Conservation (phyloP, 192 early-diverging fungal species). For the Coemansia sp. region DNA sequence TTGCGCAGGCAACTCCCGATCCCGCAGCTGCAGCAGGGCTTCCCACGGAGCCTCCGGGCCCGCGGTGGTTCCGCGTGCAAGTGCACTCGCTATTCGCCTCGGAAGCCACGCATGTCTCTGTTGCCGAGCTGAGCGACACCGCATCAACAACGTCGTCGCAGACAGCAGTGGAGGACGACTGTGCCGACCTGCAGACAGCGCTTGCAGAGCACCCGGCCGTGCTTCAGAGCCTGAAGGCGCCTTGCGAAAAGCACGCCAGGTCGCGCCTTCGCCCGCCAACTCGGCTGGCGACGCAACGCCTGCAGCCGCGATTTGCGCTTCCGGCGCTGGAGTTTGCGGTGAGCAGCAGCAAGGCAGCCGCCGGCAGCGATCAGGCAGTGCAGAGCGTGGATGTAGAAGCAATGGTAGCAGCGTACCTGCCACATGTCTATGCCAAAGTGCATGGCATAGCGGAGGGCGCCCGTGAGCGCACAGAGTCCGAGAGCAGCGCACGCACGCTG, state of each 20-base stretch:
- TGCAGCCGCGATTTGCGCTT: too few relatives aligned
- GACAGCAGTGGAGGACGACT: neutral
- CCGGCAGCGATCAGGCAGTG: neutral
- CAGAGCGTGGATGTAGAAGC: slow-evolving; percentile 27
- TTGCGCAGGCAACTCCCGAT: neutral
- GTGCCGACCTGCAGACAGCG: slow-evolving; percentile 1
- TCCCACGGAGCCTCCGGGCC: neutral
- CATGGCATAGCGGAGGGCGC: neutral
- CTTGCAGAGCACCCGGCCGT: slow-evolving; percentile 14
- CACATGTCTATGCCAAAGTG: slow-evolving; percentile 17
- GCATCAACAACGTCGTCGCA: neutral
- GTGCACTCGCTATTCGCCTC: slow-evolving; percentile 14
- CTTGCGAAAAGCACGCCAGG: neutral
- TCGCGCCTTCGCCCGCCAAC: neutral
- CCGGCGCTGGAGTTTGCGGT: slow-evolving; percentile 18
- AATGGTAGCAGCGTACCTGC: slow-evolving; percentile 36
- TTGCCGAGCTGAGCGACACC: slow-evolving; percentile 1
- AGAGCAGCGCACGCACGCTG: slow-evolving; percentile 23
- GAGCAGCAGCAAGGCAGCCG: neutral
- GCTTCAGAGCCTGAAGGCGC: slow-evolving; percentile 3
- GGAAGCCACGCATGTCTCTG: neutral
- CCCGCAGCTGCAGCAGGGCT: neutral
- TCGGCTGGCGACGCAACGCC: neutral
- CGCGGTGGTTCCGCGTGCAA: slow-evolving; percentile 12
- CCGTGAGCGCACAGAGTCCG: slow-evolving; percentile 22